These are phyloP conservation scores for Aureobasidium subglaciale DNA, from an alignment of 2,329 filamentous ascomycete genomes.

Conservation along the genomic window DNA sequence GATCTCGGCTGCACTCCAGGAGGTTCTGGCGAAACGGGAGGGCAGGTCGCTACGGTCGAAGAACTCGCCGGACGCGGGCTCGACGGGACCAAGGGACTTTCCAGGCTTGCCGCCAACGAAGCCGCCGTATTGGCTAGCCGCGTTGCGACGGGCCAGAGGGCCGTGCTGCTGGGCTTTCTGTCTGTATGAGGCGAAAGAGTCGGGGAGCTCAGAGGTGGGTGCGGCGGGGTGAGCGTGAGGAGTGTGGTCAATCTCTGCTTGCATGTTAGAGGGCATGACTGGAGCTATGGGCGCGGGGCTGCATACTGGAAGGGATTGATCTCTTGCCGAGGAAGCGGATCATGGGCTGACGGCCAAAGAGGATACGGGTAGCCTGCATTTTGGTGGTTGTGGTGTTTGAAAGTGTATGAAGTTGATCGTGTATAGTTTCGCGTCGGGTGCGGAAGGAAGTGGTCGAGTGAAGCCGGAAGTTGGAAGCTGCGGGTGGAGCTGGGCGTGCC, in stretches of 20 bases:
- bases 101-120: slow-evolving; percentile 57
- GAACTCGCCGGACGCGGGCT: slow-evolving; percentile 64
- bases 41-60: slow-evolving; percentile 91
- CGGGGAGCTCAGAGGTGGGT: slow-evolving; percentile 57
- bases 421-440: not conserved
- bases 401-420: not conserved
- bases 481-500: slow-evolving; percentile 4
- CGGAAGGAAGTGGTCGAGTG: not conserved
- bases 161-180: slow-evolving; percentile 73
- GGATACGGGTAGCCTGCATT: slow-evolving; percentile 41
- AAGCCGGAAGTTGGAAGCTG: slow-evolving; percentile 3
- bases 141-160: slow-evolving; percentile 43
- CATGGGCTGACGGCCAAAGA: slow-evolving; percentile 44
- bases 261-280: not conserved
- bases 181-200: slow-evolving; percentile 69
- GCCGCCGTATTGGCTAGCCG: slow-evolving; percentile 27
- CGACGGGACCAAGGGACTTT: slow-evolving; percentile 63
- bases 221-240: slow-evolving; percentile 67
- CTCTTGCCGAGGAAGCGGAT: slow-evolving; percentile 47
- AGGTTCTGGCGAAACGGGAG: slow-evolving; percentile 67
- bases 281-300: not conserved
- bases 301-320: slow-evolving; percentile 37
- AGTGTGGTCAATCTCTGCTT: slow-evolving; percentile 64
- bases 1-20: slow-evolving; percentile 76
- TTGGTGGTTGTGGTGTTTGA: slow-evolving; percentile 16